phyloP scores from a whole-genome alignment of 768 basidiomycete species.

The Kwoniella mangroviensis region DNA sequence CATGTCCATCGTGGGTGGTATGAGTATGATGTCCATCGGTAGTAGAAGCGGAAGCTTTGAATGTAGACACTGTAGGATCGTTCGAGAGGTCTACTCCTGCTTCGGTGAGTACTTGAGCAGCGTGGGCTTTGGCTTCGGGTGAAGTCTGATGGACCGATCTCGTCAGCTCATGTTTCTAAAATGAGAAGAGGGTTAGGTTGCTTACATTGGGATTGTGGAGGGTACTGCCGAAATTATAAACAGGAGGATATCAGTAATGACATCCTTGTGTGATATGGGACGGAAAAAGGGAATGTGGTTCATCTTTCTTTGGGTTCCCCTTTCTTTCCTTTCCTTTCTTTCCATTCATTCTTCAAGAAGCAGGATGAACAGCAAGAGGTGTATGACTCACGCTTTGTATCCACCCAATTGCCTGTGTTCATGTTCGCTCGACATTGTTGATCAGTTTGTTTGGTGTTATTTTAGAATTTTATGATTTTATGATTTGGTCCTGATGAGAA shows the following conservation, averaged over 20 bases:
- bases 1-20: not conserved
- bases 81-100: slow-evolving; percentile 16
- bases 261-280: too few relatives aligned
- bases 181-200: slow-evolving; percentile 20
- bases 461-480: too few relatives aligned
- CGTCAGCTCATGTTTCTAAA: not conserved
- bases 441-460: slow-evolving; percentile 1
- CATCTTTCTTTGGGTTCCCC: too few relatives aligned
- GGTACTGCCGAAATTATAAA: slow-evolving; percentile 14
- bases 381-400: slow-evolving; percentile 31
- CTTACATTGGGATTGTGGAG: slow-evolving; percentile 23
- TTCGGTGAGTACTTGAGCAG: slow-evolving; percentile 19
- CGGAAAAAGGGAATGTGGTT: too few relatives aligned
- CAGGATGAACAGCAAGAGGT: not conserved
- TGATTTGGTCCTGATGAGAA: not conserved
- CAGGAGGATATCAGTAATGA: too few relatives aligned
- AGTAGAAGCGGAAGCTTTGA: not conserved
- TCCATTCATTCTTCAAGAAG: not conserved
- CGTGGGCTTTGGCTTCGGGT: slow-evolving; percentile 31
- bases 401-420: slow-evolving; percentile 29
- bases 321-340: too few relatives aligned
- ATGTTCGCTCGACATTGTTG: slow-evolving; percentile 22
- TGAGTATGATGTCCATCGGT: not conserved
- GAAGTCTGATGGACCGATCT: slow-evolving; percentile 14
- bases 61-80: not conserved